Conservation (phyloP, 305 asterid genomes). For the Fraxinus ornus region DNA sequence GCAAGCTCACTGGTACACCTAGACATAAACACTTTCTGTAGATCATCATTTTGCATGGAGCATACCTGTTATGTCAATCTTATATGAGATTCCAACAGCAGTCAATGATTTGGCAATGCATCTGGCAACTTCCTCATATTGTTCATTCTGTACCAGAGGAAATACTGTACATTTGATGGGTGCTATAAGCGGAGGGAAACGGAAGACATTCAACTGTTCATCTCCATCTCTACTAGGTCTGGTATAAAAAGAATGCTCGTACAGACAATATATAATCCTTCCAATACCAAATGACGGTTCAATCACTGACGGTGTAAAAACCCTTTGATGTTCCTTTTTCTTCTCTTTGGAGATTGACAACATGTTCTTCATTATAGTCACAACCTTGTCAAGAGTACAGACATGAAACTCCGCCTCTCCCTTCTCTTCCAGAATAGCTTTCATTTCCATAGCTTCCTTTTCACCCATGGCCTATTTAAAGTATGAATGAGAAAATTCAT, state of each 20-base stretch:
- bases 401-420: conserved; percentile 73
- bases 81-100: conserved; percentile 69
- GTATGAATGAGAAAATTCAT: conserved; percentile 10
- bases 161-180: conserved; percentile 92
- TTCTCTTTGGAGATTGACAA: conserved; percentile 70
- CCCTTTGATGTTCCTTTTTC: conserved; percentile 82
- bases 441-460: conserved; percentile 85
- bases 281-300: conserved; percentile 96
- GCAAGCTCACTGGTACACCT: background rate
- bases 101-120: conserved; percentile 63
- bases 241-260: conserved; percentile 81
- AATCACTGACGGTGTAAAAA: conserved; percentile 87
- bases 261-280: conserved; percentile 86
- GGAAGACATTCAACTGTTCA: conserved; percentile 70
- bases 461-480: conserved; percentile 73
- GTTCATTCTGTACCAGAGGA: conserved; percentile 81
- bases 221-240: conserved; percentile 76
- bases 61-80: conserved; percentile 84
- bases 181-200: conserved; percentile 76
- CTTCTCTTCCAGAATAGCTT: conserved; percentile 61
- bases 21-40: background rate
- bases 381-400: conserved; percentile 76
- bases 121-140: conserved; percentile 76
- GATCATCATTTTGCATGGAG: conserved; percentile 10
- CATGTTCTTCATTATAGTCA: conserved; percentile 71